Conservation (phyloP, 2,329 filamentous ascomycete species). For the Aspergillus brasiliensis region DNA sequence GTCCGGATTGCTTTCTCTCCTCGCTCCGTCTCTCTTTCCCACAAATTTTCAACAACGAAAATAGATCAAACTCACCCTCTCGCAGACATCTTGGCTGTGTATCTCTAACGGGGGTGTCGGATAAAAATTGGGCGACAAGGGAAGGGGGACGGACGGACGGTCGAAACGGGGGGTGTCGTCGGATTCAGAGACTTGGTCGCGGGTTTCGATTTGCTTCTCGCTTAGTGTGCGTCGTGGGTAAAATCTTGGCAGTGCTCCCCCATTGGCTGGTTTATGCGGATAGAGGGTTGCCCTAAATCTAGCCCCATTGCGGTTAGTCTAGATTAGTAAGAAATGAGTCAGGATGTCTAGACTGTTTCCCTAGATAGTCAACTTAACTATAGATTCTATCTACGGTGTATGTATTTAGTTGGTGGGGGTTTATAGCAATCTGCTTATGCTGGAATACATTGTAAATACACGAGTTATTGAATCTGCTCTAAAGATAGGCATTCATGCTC, state of each 20-base stretch:
- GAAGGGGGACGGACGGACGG: constrained; percentile 28
- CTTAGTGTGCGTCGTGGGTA: constrained; percentile 47
- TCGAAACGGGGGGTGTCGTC: constrained; percentile 24
- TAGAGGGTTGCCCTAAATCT: constrained; percentile 41
- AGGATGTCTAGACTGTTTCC: background rate
- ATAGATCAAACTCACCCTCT: constrained; percentile 50
- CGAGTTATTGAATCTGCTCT: background rate
- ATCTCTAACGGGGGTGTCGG: constrained; percentile 42
- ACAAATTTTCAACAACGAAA: constrained; percentile 18
- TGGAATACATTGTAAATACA: background rate
- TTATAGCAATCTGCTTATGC: background rate
- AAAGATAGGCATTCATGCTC: background rate
- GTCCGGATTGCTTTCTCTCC: background rate
- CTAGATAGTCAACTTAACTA: no score
- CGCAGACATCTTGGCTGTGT: constrained; percentile 53
- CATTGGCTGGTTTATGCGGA: constrained; percentile 27
- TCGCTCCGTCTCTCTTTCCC: constrained; percentile 10
- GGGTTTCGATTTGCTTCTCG: constrained; percentile 42
- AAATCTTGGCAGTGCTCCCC: constrained; percentile 43
- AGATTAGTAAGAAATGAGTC: background rate
- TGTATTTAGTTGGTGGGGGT: no score
- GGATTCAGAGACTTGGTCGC: constrained; percentile 21
- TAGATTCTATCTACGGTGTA: no score
- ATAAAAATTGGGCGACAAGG: constrained; percentile 36
- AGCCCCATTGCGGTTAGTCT: constrained; percentile 18